A percentile compares a stretch with the other conserved stretches of the same genome.
Conservation (phyloP, 2,329 filamentous ascomycete genomes). For the Fusarium papillatum region DNA sequence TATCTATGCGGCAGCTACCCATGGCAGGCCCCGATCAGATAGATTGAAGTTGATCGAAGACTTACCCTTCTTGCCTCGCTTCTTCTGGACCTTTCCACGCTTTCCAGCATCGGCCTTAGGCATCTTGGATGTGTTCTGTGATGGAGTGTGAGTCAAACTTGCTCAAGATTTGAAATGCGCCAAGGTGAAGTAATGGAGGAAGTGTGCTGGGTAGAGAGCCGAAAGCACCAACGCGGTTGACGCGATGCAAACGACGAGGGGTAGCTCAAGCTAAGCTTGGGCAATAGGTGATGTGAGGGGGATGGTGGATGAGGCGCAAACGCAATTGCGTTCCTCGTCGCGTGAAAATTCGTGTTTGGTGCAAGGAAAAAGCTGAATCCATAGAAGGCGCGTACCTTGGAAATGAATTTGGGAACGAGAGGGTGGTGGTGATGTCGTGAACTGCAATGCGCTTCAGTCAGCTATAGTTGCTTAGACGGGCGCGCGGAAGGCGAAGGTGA, state of each 20-base stretch:
- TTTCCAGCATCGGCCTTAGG: slow-evolving; percentile 68
- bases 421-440: slow-evolving; percentile 35
- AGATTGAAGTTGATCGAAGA: slow-evolving; percentile 16
- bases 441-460: slow-evolving; percentile 47
- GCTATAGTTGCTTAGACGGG: slow-evolving; percentile 35
- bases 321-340: slow-evolving; percentile 43
- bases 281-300: slow-evolving; percentile 13
- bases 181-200: neutral
- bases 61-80: slow-evolving; percentile 72
- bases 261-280: slow-evolving; percentile 39
- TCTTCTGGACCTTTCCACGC: slow-evolving; percentile 69
- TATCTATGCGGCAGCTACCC: neutral
- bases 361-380: slow-evolving; percentile 25
- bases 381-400: slow-evolving; percentile 40
- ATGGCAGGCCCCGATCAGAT: neutral
- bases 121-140: slow-evolving; percentile 61
- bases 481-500: slow-evolving; percentile 29
- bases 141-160: slow-evolving; percentile 38
- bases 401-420: slow-evolving; percentile 22
- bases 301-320: slow-evolving; percentile 43
- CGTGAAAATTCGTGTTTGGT: slow-evolving; percentile 31
- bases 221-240: neutral
- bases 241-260: slow-evolving; percentile 27
- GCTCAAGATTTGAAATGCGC: neutral
- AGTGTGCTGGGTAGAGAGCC: neutral